These are phyloP conservation scores for Petrea volubilis DNA, from an alignment of 257 asterid genomes.

Conservation along the genomic window DNA sequence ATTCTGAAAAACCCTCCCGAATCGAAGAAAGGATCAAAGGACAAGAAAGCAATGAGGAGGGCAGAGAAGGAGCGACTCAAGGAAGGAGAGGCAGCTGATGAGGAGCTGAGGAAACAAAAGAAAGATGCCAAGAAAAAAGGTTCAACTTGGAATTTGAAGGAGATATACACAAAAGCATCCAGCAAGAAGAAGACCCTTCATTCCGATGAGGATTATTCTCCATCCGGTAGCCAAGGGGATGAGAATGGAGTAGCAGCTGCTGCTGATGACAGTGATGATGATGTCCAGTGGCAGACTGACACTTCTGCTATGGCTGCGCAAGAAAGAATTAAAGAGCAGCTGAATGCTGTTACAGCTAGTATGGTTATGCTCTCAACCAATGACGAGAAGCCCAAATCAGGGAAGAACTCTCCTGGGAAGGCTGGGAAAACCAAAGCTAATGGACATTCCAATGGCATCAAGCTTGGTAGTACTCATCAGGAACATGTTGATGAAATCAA, in stretches of 20 bases:
- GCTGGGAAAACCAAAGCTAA: constrained; percentile 22
- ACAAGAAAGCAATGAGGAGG: constrained; percentile 59
- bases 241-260: constrained; percentile 26
- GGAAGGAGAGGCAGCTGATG: constrained; percentile 60
- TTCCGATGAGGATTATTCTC: constrained; percentile 47
- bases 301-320: constrained; percentile 64
- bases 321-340: constrained; percentile 57
- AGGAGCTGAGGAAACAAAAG: constrained; percentile 45
- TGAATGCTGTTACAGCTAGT: constrained; percentile 65
- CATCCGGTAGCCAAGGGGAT: constrained; percentile 36
- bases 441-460: constrained; percentile 30
- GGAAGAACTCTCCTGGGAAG: constrained; percentile 30
- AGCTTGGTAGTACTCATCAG: constrained; percentile 2
- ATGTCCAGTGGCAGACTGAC: constrained; percentile 66
- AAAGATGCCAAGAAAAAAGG: constrained; percentile 45
- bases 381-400: constrained; percentile 56
- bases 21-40: constrained; percentile 52
- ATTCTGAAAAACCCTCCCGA: constrained; percentile 61
- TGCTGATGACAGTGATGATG: constrained; percentile 43
- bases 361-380: constrained; percentile 66
- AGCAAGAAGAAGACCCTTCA: constrained; percentile 38
- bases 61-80: constrained; percentile 59
- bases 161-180: constrained; percentile 12
- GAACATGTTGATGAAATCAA: constrained; percentile 37
- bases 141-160: constrained; percentile 31